phyloP scores from a whole-genome alignment of 2,329 filamentous ascomycete species.

The Ascochyta rabiei region DNA sequence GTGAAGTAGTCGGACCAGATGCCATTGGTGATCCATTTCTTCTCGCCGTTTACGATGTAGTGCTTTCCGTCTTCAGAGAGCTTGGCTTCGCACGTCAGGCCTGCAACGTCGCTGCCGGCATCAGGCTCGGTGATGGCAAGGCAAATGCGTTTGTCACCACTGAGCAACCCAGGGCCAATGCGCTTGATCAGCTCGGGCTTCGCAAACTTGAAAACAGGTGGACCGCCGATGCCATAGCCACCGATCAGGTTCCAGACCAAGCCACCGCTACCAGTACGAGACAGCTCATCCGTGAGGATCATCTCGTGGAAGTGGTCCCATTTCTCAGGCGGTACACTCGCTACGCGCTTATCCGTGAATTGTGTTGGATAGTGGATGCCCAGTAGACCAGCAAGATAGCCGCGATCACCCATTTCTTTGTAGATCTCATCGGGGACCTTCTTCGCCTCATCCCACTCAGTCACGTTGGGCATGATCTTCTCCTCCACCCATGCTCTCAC shows the following conservation, averaged over 20 bases:
- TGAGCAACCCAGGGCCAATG: constrained; percentile 85
- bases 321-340: constrained; percentile 81
- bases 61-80: constrained; percentile 94
- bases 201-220: constrained; percentile 90
- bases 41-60: constrained; percentile 99
- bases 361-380: constrained; percentile 82
- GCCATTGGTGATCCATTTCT: constrained; percentile 99
- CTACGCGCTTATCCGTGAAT: constrained; percentile 72
- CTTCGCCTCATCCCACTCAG: constrained; percentile 96
- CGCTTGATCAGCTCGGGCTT: constrained; percentile 83
- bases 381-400: constrained; percentile 90
- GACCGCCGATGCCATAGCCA: constrained; percentile 94
- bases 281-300: constrained; percentile 92
- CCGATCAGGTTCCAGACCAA: constrained; percentile 97
- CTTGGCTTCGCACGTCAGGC: constrained; percentile 94
- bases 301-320: constrained; percentile 99
- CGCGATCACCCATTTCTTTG: constrained; percentile 91
- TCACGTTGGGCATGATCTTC: constrained; percentile 88
- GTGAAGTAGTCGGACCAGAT: constrained; percentile 98
- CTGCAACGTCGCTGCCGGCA: constrained; percentile 93
- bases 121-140: constrained; percentile 93
- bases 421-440: constrained; percentile 87
- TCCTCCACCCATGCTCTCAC: constrained; percentile 89
- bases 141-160: constrained; percentile 95
- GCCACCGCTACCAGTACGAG: constrained; percentile 84